A percentile compares a stretch with the other conserved stretches of the same genome.
Evolutionary conservation across 129 eudicot species (phyloP).

Genomic region (Silybum marianum): DNA sequence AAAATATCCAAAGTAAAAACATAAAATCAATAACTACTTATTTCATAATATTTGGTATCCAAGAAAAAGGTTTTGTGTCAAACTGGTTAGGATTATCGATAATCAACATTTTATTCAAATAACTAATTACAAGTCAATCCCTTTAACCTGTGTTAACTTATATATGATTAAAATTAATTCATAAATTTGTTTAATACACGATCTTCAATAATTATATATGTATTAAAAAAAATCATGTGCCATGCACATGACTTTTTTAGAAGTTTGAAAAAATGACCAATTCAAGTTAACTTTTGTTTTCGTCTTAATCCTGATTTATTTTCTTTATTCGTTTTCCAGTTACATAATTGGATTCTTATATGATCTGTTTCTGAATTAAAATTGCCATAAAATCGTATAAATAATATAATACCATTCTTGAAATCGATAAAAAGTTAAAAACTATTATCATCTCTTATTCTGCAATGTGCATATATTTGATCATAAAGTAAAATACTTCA

Average conservation of each 20-base stretch:
- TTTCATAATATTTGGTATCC: no score
- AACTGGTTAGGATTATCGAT: no score
- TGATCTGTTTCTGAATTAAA: not conserved
- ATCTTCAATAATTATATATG: no score
- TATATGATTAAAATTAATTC: not conserved
- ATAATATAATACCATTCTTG: not conserved
- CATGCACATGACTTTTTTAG: not conserved
- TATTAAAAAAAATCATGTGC: not conserved
- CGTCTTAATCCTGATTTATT: not conserved
- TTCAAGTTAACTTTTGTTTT: not conserved
- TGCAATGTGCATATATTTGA: not conserved
- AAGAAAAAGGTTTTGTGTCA: no score
- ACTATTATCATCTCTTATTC: not conserved
- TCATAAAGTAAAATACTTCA: not conserved
- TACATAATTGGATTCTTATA: not conserved
- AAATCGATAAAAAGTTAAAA: not conserved
- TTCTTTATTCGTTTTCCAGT: not conserved
- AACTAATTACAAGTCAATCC: not conserved
- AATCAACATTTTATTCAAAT: no score
- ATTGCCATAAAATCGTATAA: not conserved
- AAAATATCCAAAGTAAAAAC: not conserved
- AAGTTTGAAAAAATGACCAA: not conserved
- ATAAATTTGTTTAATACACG: not conserved
- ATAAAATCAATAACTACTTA: not conserved
- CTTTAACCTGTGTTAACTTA: not conserved